A percentile compares a stretch with the other conserved stretches of the same genome.
Conservation (phyloP, 208 protist species). For the Novymonas esmeraldas region DNA sequence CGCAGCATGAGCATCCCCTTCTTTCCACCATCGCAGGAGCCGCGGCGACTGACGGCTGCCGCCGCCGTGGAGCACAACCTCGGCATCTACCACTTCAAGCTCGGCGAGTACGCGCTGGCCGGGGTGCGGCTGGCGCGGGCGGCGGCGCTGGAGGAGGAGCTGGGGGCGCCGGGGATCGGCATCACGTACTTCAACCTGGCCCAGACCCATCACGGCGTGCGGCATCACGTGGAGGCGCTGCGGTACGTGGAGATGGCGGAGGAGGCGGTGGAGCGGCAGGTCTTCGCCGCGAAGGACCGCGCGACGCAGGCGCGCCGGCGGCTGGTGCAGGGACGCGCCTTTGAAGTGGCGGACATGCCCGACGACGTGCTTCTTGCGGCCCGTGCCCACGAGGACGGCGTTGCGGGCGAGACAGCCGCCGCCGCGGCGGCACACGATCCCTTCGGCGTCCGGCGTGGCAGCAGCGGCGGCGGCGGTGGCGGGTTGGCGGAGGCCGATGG, state of each 20-base stretch:
- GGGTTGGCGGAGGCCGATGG: neutral
- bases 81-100: slow-evolving; percentile 84
- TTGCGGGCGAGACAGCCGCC: neutral
- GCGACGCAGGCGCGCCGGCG: slow-evolving; percentile 28
- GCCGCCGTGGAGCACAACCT: slow-evolving; percentile 78
- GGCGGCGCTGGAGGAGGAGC: slow-evolving; percentile 58
- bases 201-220: slow-evolving; percentile 56
- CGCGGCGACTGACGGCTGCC: slow-evolving; percentile 35
- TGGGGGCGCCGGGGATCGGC: slow-evolving; percentile 58
- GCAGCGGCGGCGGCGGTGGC: neutral
- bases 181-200: slow-evolving; percentile 87
- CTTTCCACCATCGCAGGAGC: slow-evolving; percentile 53
- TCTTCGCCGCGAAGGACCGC: slow-evolving; percentile 32
- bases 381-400: neutral
- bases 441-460: neutral
- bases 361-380: slow-evolving; percentile 2
- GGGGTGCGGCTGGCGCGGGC: slow-evolving; percentile 44
- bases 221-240: slow-evolving; percentile 37
- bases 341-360: slow-evolving; percentile 3
- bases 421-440: neutral
- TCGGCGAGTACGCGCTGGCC: slow-evolving; percentile 73
- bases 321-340: slow-evolving; percentile 14
- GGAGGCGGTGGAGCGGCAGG: slow-evolving; percentile 58
- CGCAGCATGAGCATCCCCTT: slow-evolving; percentile 54
- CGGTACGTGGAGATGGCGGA: slow-evolving; percentile 45